Conservation (phyloP, 768 basidiomycete species). For the Mycena filopes region DNA sequence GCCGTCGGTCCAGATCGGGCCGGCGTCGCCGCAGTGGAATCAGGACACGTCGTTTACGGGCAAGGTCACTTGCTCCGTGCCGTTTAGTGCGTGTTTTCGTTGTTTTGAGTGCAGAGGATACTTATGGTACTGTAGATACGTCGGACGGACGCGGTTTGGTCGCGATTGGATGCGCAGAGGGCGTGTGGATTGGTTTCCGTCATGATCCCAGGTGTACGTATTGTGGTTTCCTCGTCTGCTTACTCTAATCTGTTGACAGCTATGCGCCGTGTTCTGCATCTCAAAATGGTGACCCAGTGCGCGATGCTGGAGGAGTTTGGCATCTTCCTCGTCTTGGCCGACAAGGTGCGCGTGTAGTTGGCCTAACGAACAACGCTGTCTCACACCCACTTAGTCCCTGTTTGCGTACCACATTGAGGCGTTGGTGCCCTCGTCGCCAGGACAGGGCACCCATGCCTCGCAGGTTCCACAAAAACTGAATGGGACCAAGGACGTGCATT, state of each 20-base stretch:
- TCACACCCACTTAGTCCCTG: conserved; percentile 62
- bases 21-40: conserved; percentile 61
- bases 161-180: conserved; percentile 91
- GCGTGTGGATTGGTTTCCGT: conserved; percentile 16
- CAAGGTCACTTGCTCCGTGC: conserved; percentile 94
- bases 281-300: conserved; percentile 65
- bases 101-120: neutral
- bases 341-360: conserved; percentile 68
- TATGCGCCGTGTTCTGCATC: conserved; percentile 5
- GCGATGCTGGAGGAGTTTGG: conserved; percentile 97
- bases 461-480: conserved; percentile 92
- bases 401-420: conserved; percentile 98
- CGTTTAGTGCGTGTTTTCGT: conserved; percentile 77
- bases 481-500: conserved; percentile 81
- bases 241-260: neutral
- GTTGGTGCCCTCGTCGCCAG: conserved; percentile 85
- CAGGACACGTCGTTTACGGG: conserved; percentile 81
- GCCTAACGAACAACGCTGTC: neutral
- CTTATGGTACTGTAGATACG: conserved; percentile 64
- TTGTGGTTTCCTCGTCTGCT: neutral
- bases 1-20: conserved; percentile 66
- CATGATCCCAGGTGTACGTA: conserved; percentile 85
- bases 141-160: conserved; percentile 87
- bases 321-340: conserved; percentile 94
- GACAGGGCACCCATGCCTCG: conserved; percentile 67